phyloP scores from a whole-genome alignment of 2,329 filamentous ascomycete species.

The Knufia petricola region DNA sequence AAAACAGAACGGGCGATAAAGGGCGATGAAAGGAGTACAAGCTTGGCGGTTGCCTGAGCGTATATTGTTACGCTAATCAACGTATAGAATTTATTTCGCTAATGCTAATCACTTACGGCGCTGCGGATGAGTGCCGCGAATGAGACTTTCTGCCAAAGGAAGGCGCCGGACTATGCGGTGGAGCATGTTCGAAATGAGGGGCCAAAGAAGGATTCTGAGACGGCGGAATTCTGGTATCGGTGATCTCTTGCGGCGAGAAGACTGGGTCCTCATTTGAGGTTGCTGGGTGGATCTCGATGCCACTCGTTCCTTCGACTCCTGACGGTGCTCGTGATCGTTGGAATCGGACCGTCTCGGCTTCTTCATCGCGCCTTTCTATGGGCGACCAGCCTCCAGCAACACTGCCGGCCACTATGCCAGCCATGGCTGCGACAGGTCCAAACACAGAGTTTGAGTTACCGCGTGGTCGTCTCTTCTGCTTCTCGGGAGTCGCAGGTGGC shows the following conservation, averaged over 20 bases:
- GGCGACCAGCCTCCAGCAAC: conserved; percentile 53
- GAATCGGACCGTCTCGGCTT: conserved; percentile 30
- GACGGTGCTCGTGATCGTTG: conserved; percentile 29
- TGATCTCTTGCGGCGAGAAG: conserved; percentile 28
- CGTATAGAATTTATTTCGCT: neutral
- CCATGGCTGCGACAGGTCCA: conserved; percentile 54
- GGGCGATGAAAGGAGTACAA: neutral
- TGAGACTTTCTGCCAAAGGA: conserved; percentile 10
- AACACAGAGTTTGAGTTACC: conserved; percentile 51
- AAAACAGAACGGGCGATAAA: too few relatives aligned
- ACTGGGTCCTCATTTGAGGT: conserved; percentile 38
- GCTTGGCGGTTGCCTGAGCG: neutral
- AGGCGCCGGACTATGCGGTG: conserved; percentile 20
- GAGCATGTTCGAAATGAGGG: conserved; percentile 36
- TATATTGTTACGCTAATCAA: neutral
- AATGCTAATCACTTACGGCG: neutral
- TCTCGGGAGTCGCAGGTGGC: conserved; percentile 46
- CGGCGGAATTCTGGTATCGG: conserved; percentile 31
- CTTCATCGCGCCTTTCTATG: conserved; percentile 38
- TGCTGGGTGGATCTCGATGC: conserved; percentile 40
- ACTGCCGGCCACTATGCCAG: conserved; percentile 56
- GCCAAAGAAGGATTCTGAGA: conserved; percentile 39
- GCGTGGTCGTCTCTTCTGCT: conserved; percentile 39
- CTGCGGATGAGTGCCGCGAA: conserved; percentile 11
- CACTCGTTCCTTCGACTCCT: conserved; percentile 32